Conservation (phyloP, 116 monocot species). For the Zostera marina region DNA sequence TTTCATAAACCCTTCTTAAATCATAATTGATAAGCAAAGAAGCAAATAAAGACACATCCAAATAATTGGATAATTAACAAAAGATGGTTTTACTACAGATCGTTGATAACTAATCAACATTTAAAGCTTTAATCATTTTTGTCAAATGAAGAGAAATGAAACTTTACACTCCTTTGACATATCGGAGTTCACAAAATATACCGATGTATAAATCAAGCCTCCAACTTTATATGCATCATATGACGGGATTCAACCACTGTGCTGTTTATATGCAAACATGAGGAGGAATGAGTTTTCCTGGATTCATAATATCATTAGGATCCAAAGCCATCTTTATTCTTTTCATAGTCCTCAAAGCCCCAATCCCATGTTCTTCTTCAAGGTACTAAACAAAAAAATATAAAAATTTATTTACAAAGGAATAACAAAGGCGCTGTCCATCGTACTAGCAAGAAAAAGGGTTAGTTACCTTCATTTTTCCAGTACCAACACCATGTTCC, state of each 20-base stretch:
- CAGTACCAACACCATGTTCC: slow-evolving; percentile 95
- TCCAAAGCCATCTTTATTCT: slow-evolving; percentile 79
- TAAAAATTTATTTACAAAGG: background rate
- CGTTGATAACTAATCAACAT: no score
- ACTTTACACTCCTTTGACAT: no score
- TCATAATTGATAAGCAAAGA: no score
- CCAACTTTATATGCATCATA: background rate
- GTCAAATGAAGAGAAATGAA: no score
- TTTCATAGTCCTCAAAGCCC: slow-evolving; percentile 85
- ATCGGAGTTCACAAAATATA: no score
- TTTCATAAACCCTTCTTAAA: no score
- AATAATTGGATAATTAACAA: no score
- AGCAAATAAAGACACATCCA: no score
- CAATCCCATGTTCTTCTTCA: slow-evolving; percentile 78
- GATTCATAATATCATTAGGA: slow-evolving; percentile 95
- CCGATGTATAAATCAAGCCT: no score
- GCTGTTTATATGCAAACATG: slow-evolving; percentile 56
- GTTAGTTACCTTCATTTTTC: slow-evolving; percentile 82
- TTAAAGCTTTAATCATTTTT: no score
- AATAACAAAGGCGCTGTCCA: background rate
- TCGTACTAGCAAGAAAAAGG: background rate
- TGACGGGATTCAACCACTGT: background rate
- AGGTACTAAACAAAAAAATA: slow-evolving; percentile 44
- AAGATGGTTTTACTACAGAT: no score
- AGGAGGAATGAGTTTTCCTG: slow-evolving; percentile 90